Evolutionary conservation across 106 monocot genomes (phyloP).

Genomic region (Dioscorea alata): DNA sequence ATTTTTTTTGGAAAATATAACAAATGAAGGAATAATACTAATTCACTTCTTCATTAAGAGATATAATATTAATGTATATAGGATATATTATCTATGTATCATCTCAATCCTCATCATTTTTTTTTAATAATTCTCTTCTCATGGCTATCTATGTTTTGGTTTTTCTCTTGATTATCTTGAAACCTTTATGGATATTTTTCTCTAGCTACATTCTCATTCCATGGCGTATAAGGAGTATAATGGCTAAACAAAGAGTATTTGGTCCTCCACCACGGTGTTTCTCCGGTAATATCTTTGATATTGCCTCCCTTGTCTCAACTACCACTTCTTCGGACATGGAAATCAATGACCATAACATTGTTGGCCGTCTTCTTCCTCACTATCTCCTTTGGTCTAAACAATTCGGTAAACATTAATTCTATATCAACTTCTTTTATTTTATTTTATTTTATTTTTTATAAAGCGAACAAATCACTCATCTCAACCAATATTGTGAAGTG

Average conservation of each 20-base stretch:
- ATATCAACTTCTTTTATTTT: background rate
- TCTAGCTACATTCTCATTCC: constrained; percentile 66
- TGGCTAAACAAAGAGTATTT: constrained; percentile 59
- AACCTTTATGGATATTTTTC: constrained; percentile 41
- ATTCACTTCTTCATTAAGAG: no score
- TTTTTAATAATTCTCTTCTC: no score
- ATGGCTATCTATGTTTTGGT: background rate
- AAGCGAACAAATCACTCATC: no score
- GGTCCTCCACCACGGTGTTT: constrained; percentile 61
- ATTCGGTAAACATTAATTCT: constrained; percentile 35
- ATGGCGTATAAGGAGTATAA: constrained; percentile 35
- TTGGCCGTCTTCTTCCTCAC: constrained; percentile 81
- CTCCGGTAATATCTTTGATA: constrained; percentile 64
- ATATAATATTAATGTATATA: no score
- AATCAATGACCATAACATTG: constrained; percentile 59
- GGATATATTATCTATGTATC: no score
- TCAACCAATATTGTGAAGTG: background rate
- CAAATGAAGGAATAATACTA: no score
- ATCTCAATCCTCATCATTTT: no score
- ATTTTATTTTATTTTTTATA: background rate
- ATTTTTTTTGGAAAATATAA: no score
- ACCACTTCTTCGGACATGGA: constrained; percentile 54
- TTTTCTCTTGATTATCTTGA: constrained; percentile 25
- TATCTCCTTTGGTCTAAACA: constrained; percentile 71
- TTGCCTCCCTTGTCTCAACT: constrained; percentile 38